Base-by-base conservation (phyloP, 805 yeast genomes). In the Pichia rugopelliculosa region DNA sequence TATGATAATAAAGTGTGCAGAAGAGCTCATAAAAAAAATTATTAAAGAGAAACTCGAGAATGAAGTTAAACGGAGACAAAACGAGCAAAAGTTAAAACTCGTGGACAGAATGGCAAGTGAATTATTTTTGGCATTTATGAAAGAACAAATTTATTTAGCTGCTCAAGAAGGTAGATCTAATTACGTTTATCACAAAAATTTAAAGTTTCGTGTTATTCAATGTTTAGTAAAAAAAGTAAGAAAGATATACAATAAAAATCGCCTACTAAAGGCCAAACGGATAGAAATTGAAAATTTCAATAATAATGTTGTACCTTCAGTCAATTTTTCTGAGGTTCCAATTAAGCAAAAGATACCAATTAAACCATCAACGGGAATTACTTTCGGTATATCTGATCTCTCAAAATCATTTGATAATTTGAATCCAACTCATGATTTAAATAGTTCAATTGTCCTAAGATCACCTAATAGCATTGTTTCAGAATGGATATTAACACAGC, bases 61-160 rank as follows among this genome's bases (percentile, higher is more conserved):
- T 22, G 40, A 11, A 18, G 40, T 9, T 47, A 12, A 44, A 47
- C 44, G 53, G 27, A 36, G 27, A 42, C 27, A 51, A 40, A 67
- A 24, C 60, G 49, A 51, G 62, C 22, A 47, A 33, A 45, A 70
- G 1, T 59, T 79, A 2, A 59, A 69, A 0, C 49, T 62, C 1
- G 21, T 45, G n/a, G 6, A 8, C 10, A 23, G 45, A 9, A 63
- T 82, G n/a, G 58, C 81, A 1, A 56, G 61, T 1, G 85, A 80
- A 37, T 59, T 86, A 1, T 83, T 68, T 52, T 57, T 62, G 17
- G 86, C 90, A 0, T 82, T 85, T 55, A 57, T 86, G 38, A 71
- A 75, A 39, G 90, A 84, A 53, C 68, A 75, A 36, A 58, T 77
- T 0, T 78, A 71, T 55, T 61, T 74, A 36, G 60, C 66, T 3